Percentiles rank a stretch among this genome's conserved stretches.
Conservation (phyloP, 2,329 filamentous ascomycete species). For the Blumeriella jaapii region DNA sequence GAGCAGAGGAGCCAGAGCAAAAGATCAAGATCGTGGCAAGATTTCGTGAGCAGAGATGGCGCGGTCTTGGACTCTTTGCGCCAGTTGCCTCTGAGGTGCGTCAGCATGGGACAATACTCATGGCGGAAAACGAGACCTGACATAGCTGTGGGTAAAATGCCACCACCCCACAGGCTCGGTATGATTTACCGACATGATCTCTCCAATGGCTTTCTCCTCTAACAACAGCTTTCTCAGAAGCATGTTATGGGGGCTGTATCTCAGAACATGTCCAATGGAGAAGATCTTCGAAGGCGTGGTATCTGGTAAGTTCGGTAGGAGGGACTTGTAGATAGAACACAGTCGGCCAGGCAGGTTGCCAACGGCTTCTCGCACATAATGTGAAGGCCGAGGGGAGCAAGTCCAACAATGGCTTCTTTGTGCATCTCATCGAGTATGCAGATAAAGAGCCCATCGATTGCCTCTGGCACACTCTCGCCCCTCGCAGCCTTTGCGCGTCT, state of each 20-base stretch:
- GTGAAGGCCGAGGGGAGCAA: constrained; percentile 63
- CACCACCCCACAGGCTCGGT: constrained; percentile 93
- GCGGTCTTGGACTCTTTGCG: constrained; percentile 65
- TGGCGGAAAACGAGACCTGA: constrained; percentile 37
- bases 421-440: constrained; percentile 85
- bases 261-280: constrained; percentile 84
- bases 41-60: constrained; percentile 83
- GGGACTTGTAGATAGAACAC: constrained; percentile 59
- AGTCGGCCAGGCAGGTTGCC: constrained; percentile 67
- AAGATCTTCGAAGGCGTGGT: constrained; percentile 46
- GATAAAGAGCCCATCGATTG: constrained; percentile 49
- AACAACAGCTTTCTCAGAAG: constrained; percentile 68
- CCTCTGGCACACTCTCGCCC: constrained; percentile 33
- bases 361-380: constrained; percentile 95
- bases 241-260: constrained; percentile 89
- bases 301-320: constrained; percentile 31
- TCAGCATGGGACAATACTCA: constrained; percentile 3
- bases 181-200: constrained; percentile 77
- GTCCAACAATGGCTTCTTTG: constrained; percentile 62
- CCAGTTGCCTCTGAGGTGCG: constrained; percentile 68
- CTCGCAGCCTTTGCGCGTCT: constrained; percentile 43
- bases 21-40: constrained; percentile 91
- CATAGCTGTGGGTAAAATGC: constrained; percentile 88
- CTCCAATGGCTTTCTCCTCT: constrained; percentile 65
- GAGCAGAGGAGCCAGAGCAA: constrained; percentile 84